Conservation (phyloP, 208 protist species). For the Leishmania major region DNA sequence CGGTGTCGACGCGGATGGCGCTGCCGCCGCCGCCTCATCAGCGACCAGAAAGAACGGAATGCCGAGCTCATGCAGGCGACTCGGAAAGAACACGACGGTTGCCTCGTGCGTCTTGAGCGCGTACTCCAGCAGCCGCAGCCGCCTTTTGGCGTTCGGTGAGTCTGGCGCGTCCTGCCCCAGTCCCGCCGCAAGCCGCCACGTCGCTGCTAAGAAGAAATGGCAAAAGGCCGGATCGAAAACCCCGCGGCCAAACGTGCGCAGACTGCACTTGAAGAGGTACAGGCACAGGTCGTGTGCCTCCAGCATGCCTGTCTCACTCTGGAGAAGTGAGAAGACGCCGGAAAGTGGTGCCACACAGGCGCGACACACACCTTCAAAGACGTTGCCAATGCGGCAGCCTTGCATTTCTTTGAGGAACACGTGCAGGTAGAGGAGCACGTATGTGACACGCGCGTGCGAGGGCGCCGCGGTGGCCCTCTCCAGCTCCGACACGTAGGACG, state of each 20-base stretch:
- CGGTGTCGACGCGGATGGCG: neutral
- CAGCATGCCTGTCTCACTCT: slow-evolving; percentile 18
- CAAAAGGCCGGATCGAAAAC: slow-evolving; percentile 71
- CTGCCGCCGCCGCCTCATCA: neutral
- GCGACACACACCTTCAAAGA: slow-evolving; percentile 55
- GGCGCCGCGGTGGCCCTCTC: slow-evolving; percentile 3
- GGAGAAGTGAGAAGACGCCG: slow-evolving; percentile 39
- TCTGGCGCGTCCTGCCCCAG: slow-evolving; percentile 14
- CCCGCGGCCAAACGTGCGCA: slow-evolving; percentile 72
- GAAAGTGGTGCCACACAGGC: slow-evolving; percentile 53
- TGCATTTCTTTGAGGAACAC: slow-evolving; percentile 74
- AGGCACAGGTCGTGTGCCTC: slow-evolving; percentile 49
- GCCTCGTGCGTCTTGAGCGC: slow-evolving; percentile 64
- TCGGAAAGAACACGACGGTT: slow-evolving; percentile 52
- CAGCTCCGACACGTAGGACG: slow-evolving; percentile 31
- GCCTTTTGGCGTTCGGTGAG: slow-evolving; percentile 4
- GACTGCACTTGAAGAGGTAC: slow-evolving; percentile 73
- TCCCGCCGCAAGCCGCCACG: slow-evolving; percentile 52
- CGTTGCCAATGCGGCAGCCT: slow-evolving; percentile 43
- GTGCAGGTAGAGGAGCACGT: slow-evolving; percentile 64
- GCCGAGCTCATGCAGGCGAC: slow-evolving; percentile 41
- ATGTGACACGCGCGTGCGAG: slow-evolving; percentile 22
- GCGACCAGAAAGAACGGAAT: slow-evolving; percentile 44
- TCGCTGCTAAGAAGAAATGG: slow-evolving; percentile 44
- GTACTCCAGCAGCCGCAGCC: slow-evolving; percentile 68